Base-by-base conservation (phyloP, 2,329 filamentous ascomycete genomes). In the Talaromyces amestolkiae region DNA sequence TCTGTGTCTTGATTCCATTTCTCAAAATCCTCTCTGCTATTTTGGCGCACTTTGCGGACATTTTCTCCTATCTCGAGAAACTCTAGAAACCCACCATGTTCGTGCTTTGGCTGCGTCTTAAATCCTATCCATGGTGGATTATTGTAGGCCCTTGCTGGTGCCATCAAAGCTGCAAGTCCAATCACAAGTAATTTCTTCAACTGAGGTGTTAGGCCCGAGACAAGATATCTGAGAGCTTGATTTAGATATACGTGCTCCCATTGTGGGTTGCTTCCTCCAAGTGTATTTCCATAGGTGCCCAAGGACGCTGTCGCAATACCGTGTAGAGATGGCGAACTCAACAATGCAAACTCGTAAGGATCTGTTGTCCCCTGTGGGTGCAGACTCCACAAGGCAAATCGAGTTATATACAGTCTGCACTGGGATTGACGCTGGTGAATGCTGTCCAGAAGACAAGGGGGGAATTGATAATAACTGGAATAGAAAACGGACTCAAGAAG, bases 1-100 rank as follows among this genome's bases (percentile, higher is more conserved):
- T 58, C 54, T 5, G 35, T 58, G 35, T 41, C 54, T 58, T 58
- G 35, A 9, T n/a, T 58, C 35, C 54, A 58, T 41, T 41, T 58
- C 35, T 58, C 54, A 5, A 58, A 24, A 41, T 24, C 33, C 19
- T 22, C 54, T 27, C 24, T 41, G 6, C 15, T 19, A 22, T 39
- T 47, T 47, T 47, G 45, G 19, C 19, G 17, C 10, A 39, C 1
- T 24, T 11, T 17, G 27, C 19, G n/a, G 13, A 6, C 3, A 17
- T 39, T 8, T 4, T 33, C 53, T 33, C 53, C 15, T 39, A 35
- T 39, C 13, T 31, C 27, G 11, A 58, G 27, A 58, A 15, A 6
- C 54, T 58, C 54, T n/a, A 58, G 54, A 58, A 13, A 13, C 19
- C 33, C 54, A 22, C 33, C 10, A 33, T 19, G 11, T 22, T 22